Percentiles rank a stretch among this genome's conserved stretches.
These are phyloP conservation scores for Fragaria nilgerrensis DNA, from an alignment of 306 rosid genomes.

Conservation along the genomic window DNA sequence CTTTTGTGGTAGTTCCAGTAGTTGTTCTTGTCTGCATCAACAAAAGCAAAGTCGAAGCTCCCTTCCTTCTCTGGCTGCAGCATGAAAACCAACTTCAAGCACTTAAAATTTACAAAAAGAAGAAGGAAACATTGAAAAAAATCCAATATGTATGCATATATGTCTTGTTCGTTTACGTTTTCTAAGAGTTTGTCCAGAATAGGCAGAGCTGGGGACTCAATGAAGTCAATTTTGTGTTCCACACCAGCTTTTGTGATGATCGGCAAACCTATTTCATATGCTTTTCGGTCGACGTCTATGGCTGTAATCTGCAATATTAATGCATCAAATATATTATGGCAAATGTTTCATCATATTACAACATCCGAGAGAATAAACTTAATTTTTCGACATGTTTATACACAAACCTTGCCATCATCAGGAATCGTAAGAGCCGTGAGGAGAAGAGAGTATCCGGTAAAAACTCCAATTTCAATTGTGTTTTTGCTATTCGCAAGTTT, in stretches of 20 bases:
- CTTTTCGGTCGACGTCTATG: slow-evolving; percentile 38
- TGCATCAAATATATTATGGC: background rate
- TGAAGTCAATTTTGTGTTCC: slow-evolving; percentile 56
- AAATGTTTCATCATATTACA: too few species aligned
- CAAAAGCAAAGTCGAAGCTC: slow-evolving; percentile 49
- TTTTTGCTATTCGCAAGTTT: slow-evolving; percentile 43
- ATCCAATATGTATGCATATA: background rate
- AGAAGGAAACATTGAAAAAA: background rate
- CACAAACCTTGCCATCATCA: slow-evolving; percentile 45
- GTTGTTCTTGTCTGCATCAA: slow-evolving; percentile 55
- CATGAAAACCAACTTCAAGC: background rate
- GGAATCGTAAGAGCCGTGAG: slow-evolving; percentile 61
- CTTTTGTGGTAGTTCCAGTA: slow-evolving; percentile 54
- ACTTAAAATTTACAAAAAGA: background rate
- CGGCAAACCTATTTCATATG: slow-evolving; percentile 57
- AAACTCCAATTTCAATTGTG: slow-evolving; percentile 58
- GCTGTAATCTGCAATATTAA: slow-evolving; percentile 46
- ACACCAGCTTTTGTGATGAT: slow-evolving; percentile 55
- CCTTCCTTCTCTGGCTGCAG: slow-evolving; percentile 46
- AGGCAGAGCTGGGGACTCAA: slow-evolving; percentile 52
- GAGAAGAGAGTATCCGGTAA: slow-evolving; percentile 67
- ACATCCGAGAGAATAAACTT: too few species aligned
- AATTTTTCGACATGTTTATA: background rate
- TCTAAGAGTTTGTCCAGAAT: slow-evolving; percentile 38
- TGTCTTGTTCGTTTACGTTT: background rate